Base-by-base conservation (phyloP, 257 asterid species). In the Apocynum venetum region DNA sequence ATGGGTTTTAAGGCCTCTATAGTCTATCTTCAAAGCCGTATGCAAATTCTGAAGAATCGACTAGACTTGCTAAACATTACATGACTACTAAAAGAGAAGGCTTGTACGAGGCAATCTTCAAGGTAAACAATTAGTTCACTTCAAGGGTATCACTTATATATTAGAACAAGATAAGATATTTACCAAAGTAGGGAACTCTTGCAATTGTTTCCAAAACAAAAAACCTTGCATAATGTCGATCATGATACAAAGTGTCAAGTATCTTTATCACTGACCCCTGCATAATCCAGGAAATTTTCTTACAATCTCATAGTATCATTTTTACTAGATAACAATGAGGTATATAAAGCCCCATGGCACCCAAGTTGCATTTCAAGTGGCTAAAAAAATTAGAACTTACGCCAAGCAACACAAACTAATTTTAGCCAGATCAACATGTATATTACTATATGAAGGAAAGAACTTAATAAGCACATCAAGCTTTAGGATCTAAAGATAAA, bases 161-260 rank as follows among this genome's bases (percentile, higher is more conserved):
- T 20, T n/a, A 71, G 67, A 47, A 55, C 3, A 74, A 77, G 69
- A 41, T 80, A 15, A 59, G 78, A 87, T 80, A 77, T 66, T 89
- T 90, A 93, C 98, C 98, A 86, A 96, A 96, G 87, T 96, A 96
- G 44, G 99, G 99, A 77, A 96, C 98, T 84, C 99, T 89, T 6
- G 99, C 99, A 79, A 96, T 92, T 44, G 99, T 96, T 88, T 96
- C 99, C 79, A 96, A 91, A 84, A 96, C 97, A 80, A 82, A 96
- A 82, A 96, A 96, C 82, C 98, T 90, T 43, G 98, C 92, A 83
- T 93, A 91, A 70, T 90, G 41, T 56, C 99, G 97, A 80, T 93
- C 97, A 25, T 76, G 90, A 85, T 96, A 93, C 80, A 96, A 84
- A 76, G 89, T 77, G 83, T 96, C 99, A 20, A 93, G 98, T 80